Evolutionary conservation across 345 rosid species (phyloP).

Genomic region (Syzygium grande): DNA sequence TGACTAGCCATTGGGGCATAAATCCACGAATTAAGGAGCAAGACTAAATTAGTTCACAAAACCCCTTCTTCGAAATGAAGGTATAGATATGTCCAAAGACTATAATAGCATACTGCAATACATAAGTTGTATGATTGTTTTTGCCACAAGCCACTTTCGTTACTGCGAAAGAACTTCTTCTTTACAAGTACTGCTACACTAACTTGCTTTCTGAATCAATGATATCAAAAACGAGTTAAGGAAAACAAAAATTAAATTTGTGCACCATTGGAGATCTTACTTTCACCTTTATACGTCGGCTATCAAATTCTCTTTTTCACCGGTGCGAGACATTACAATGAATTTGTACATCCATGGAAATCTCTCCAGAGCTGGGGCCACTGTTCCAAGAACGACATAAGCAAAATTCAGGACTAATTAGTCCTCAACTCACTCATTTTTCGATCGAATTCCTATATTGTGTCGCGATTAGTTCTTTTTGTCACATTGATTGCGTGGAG

Average conservation of each 20-base stretch:
- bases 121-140: not conserved
- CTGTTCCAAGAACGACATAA: not conserved
- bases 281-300: not conserved
- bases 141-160: not conserved
- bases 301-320: not conserved
- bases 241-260: not conserved
- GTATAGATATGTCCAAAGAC: not conserved
- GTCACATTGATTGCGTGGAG: not conserved
- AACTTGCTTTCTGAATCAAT: not conserved
- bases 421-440: not conserved
- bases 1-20: not conserved
- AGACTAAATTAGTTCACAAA: not conserved
- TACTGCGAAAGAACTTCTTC: not conserved
- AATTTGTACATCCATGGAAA: not conserved
- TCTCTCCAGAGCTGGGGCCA: not conserved
- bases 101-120: not conserved
- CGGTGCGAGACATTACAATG: not conserved
- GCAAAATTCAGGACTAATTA: not conserved
- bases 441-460: not conserved
- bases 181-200: not conserved
- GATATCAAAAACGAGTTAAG: not conserved
- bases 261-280: not conserved
- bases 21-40: not conserved
- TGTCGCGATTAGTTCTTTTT: not conserved
- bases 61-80: not conserved